Evolutionary conservation across 352 stramenopile genomes (phyloP).

Genomic region (Peronospora farinosa): DNA sequence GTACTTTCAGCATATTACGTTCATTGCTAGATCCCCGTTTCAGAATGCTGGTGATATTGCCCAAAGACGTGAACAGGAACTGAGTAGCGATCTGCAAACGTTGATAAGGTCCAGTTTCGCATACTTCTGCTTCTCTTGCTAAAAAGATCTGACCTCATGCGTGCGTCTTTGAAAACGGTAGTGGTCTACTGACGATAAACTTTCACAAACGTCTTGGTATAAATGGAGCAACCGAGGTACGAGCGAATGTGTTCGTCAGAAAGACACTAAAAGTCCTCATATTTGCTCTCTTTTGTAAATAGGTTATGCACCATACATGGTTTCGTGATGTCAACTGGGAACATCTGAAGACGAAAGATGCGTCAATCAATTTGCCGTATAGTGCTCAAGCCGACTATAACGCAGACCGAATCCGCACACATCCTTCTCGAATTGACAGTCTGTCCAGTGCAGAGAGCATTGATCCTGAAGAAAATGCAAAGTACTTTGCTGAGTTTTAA

Average conservation of each 20-base stretch:
- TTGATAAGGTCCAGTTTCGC: constrained; percentile 25
- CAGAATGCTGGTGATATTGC: background rate
- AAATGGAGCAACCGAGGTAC: constrained; percentile 32
- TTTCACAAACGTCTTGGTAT: constrained; percentile 38
- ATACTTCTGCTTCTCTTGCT: background rate
- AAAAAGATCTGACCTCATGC: background rate
- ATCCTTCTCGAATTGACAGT: constrained; percentile 5
- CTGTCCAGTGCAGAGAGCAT: constrained; percentile 70
- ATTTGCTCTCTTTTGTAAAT: background rate
- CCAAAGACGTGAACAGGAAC: background rate
- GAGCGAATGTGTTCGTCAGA: background rate
- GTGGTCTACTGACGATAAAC: constrained; percentile 27
- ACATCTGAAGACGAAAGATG: constrained; percentile 15
- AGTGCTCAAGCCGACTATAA: constrained; percentile 34
- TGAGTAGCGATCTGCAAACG: constrained; percentile 22
- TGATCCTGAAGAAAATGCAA: constrained; percentile 55
- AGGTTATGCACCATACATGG: constrained; percentile 64
- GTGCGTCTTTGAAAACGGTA: constrained; percentile 1
- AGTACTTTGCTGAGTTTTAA: constrained; percentile 70
- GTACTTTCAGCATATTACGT: constrained; percentile 35
- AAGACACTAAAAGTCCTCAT: background rate
- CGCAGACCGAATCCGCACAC: background rate
- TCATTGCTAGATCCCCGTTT: constrained; percentile 7
- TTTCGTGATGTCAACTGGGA: constrained; percentile 54
- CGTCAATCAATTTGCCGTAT: constrained; percentile 24